Base-by-base conservation (phyloP, 306 rosid genomes). In the Dalbergia oliveri region DNA sequence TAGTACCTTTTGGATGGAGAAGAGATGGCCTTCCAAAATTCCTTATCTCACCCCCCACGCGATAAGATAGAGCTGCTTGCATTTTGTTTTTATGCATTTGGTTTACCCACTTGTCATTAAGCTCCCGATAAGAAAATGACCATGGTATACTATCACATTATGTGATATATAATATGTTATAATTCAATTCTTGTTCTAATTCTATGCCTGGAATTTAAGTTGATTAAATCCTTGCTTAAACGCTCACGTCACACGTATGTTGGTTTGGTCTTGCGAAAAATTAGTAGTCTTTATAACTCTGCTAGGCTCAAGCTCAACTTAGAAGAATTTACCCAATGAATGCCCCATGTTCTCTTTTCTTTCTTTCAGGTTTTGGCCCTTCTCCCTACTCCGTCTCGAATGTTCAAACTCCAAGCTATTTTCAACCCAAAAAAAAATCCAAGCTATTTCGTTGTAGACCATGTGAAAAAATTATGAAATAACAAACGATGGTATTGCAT, bases 31-130 rank as follows among this genome's bases (percentile, higher is more conserved):
- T 78, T 74, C 72, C 64, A 80, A 84, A 75, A 72, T 84, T 88
- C 86, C 88, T 81, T 86, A 89, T 87, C 91, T 60, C 72, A 19
- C 62, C 78, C 85, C 65, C 68, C 19, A n/a, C 56, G 61, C 26
- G 87, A 88, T 77, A 81, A 76, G 84, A 88, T 78, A 19, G 23
- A 49, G n/a, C 16, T 41, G 6, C 34, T n/a, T 60, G 47, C 23
- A 15, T 21, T 6, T 14, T n/a, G 3, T 9, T 50, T 14, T 7
- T 50, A 23, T 62, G 11, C 19, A 14, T 21, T 45, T 12, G 16
- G 49, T 71, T 51, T 71, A 0, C 10, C 37, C 78, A 72, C 66
- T 72, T 14, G 69, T 63, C 69, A 23, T 14, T 63, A 63, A 11
- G 47, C 72, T 10, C 1, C 23, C 35, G 10, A 31, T 5, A 11